Evolutionary conservation across 2,329 filamentous ascomycete genomes (phyloP).

Genomic region (Onygenales sp.): DNA sequence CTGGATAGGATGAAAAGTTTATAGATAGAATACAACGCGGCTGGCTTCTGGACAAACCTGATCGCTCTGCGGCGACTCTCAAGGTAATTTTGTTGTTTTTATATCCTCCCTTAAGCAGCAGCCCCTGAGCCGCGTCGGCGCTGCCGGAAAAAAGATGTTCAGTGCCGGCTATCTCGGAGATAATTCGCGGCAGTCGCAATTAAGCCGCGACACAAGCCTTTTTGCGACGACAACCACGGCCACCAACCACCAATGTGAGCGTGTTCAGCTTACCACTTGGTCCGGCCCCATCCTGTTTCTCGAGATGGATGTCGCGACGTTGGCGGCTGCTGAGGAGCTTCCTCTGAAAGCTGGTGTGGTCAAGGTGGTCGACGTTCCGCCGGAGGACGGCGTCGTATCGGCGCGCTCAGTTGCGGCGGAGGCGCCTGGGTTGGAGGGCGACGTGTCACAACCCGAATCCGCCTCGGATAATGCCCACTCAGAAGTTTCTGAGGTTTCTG

Average conservation of each 20-base stretch:
- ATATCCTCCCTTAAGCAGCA: too few relatives aligned
- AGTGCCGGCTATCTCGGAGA: not conserved
- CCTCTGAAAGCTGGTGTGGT: slow-evolving; percentile 26
- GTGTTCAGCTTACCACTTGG: slow-evolving; percentile 20
- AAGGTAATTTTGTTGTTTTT: too few relatives aligned
- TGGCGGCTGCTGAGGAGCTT: slow-evolving; percentile 22
- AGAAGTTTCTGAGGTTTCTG: not conserved
- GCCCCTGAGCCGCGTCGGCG: too few relatives aligned
- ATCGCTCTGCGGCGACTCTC: too few relatives aligned
- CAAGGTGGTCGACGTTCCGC: slow-evolving; percentile 25
- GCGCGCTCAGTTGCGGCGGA: slow-evolving; percentile 16
- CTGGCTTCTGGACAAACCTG: not conserved
- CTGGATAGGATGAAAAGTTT: not conserved
- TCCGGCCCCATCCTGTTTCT: slow-evolving; percentile 20
- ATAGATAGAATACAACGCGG: not conserved
- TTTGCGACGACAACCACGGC: not conserved
- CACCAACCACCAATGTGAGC: slow-evolving; percentile 25
- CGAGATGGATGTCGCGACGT: slow-evolving; percentile 32
- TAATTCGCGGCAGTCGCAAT: not conserved
- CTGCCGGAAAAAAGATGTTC: too few relatives aligned
- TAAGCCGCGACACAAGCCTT: not conserved
- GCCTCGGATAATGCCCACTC: slow-evolving; percentile 15
- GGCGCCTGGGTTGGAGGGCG: slow-evolving; percentile 19
- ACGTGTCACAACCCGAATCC: slow-evolving; percentile 25
- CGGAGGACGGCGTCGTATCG: slow-evolving; percentile 12